Conservation (phyloP, 1,284 basidiomycete species). For the Pterulicium gracile region DNA sequence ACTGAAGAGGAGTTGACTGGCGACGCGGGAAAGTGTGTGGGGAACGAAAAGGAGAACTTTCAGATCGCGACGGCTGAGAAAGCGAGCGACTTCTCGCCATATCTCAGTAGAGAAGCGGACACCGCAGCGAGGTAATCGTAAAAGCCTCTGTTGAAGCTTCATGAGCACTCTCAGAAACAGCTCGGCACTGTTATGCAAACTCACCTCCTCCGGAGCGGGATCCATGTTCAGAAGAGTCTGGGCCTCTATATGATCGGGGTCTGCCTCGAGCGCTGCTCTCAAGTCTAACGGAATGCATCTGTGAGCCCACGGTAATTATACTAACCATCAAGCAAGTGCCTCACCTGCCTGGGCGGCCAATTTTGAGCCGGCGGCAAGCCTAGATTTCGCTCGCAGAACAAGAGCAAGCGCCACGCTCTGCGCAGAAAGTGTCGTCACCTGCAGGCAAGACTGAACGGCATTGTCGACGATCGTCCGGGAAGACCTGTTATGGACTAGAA, state of each 20-base stretch:
- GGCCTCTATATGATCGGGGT: constrained; percentile 61
- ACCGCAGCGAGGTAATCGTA: constrained; percentile 21
- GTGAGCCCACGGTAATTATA: constrained; percentile 11
- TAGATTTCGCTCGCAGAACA: constrained; percentile 50
- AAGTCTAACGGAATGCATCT: constrained; percentile 33
- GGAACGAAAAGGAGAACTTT: constrained; percentile 54
- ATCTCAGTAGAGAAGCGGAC: constrained; percentile 54
- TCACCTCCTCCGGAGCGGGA: constrained; percentile 32
- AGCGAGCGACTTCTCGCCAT: constrained; percentile 58
- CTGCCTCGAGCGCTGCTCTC: constrained; percentile 47
- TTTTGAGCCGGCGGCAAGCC: constrained; percentile 45
- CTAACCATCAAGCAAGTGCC: too few species aligned
- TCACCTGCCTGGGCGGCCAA: constrained; percentile 57
- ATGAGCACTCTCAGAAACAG: constrained; percentile 5
- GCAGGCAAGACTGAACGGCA: constrained; percentile 58
- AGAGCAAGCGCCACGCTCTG: constrained; percentile 46
- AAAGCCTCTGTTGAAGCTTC: constrained; percentile 15
- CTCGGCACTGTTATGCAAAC: constrained; percentile 5
- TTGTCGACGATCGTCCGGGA: constrained; percentile 61
- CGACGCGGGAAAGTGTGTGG: constrained; percentile 54
- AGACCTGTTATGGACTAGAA: constrained; percentile 20
- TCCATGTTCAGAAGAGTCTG: constrained; percentile 43
- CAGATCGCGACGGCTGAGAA: constrained; percentile 53
- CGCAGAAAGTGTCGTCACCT: constrained; percentile 41
- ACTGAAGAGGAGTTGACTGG: constrained; percentile 54